Percentiles rank a stretch among this genome's conserved stretches.
phyloP scores from a whole-genome alignment of 2,329 filamentous ascomycete species.

The Xylariaceae sp. region DNA sequence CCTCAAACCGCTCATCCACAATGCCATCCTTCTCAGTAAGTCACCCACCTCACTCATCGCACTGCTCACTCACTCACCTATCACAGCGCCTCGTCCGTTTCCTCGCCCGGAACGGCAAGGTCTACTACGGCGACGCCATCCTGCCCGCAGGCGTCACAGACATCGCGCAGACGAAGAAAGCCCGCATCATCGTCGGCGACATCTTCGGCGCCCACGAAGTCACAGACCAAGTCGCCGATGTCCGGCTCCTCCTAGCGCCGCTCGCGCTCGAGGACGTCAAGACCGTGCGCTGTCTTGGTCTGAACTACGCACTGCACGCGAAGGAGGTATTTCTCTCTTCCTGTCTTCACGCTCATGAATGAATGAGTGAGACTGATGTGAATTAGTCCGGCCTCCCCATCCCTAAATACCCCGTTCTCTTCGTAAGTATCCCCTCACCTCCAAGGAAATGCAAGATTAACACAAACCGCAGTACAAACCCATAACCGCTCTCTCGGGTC shows the following conservation, averaged over 20 bases:
- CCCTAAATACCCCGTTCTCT: slow-evolving; percentile 66
- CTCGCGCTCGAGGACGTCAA: slow-evolving; percentile 57
- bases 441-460: background rate
- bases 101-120: slow-evolving; percentile 62
- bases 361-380: background rate
- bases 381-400: slow-evolving; percentile 57
- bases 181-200: slow-evolving; percentile 58
- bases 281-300: slow-evolving; percentile 63
- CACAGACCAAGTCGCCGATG: slow-evolving; percentile 55
- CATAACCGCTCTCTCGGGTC: slow-evolving; percentile 58
- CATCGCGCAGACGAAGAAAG: slow-evolving; percentile 55
- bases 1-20: slow-evolving; percentile 16
- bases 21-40: slow-evolving; percentile 41
- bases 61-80: slow-evolving; percentile 1
- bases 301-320: slow-evolving; percentile 69
- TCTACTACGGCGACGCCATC: slow-evolving; percentile 71
- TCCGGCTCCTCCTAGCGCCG: slow-evolving; percentile 56
- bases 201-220: slow-evolving; percentile 62
- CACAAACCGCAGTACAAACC: slow-evolving; percentile 56
- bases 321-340: slow-evolving; percentile 45
- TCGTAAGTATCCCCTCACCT: slow-evolving; percentile 41
- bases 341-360: background rate
- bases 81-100: slow-evolving; percentile 66
- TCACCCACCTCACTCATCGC: background rate
- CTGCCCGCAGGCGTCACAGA: slow-evolving; percentile 56